Percentiles rank a stretch among this genome's conserved stretches.
These are phyloP conservation scores for Panellus pusillus DNA, from an alignment of 768 basidiomycete species.

Conservation along the genomic window DNA sequence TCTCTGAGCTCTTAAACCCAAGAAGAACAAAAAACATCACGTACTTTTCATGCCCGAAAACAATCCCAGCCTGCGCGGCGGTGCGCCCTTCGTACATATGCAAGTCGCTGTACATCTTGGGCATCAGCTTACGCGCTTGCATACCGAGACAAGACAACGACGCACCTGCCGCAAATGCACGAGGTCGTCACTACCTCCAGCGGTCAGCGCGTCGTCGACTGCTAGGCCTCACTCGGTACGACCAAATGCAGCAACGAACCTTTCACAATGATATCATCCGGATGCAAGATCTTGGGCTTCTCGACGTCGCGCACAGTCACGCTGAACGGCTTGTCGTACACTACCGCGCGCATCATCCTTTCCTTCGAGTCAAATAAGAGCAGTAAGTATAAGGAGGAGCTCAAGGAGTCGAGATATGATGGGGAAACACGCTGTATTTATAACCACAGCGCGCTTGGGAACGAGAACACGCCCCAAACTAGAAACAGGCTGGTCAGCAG, in stretches of 20 bases:
- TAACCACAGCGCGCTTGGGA: no score
- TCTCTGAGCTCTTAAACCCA: background rate
- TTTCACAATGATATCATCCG: constrained; percentile 54
- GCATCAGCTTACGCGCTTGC: no score
- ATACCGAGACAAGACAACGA: no score
- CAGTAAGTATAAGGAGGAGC: no score
- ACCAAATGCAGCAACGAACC: constrained; percentile 25
- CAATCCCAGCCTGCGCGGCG: constrained; percentile 46
- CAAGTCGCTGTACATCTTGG: constrained; percentile 36
- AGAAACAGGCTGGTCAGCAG: no score
- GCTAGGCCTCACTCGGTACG: no score
- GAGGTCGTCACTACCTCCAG: constrained; percentile 45
- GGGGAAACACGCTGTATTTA: no score
- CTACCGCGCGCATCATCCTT: constrained; percentile 47
- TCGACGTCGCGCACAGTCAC: constrained; percentile 48
- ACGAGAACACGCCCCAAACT: no score
- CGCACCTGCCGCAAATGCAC: constrained; percentile 52
- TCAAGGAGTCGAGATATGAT: no score
- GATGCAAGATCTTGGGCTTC: constrained; percentile 48
- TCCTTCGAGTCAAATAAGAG: background rate
- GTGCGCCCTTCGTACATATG: constrained; percentile 62
- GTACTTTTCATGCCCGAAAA: constrained; percentile 58
- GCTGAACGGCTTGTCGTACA: constrained; percentile 50
- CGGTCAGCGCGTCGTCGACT: background rate
- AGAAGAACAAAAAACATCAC: background rate